Evolutionary conservation across 345 rosid species (phyloP), one percentile per base, ranked within the genome.

Genomic region (Salix purpurea): DNA sequence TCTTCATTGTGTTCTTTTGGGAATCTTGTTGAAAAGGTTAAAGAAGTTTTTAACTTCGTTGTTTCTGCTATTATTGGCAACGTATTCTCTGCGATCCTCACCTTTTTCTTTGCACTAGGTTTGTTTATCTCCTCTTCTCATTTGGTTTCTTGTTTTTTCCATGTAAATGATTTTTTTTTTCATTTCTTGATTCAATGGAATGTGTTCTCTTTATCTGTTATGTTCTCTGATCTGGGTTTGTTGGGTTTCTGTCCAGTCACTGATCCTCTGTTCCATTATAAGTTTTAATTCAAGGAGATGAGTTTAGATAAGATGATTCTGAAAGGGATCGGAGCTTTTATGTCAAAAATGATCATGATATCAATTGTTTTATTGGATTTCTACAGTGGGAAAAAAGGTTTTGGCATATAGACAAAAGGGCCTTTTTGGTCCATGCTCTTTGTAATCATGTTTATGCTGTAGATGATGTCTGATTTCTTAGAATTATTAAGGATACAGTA

Each of bases 91-190:
- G 98, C 98, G 67, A 87, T 96, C 89, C 87, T 96, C 83, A 96
- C 98, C 76, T 96, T 92, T 89, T 91, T 94, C 90, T 96, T 96
- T 83, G 98, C 99, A 1, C 80, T 92, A 81, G 99, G 99, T 96
- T 83, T 5, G 96, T 84, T 6, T 13, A 7, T 48, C 44, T 4
- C 44, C 50, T 61, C 7, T 34, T 9, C 19, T 46, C 2, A 6
- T 67, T 18, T n/a, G 6, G n/a, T 30, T 14, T 24, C 3, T 69
- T 69, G 16, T 4, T 65, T 30, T 32, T 36, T 65, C 69, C 50
- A 42, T 42, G 46, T 42, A 42, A 10, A 42, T 42, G 46, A 10
- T 76, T 50, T 50, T 32, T 73, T 62, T 8, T 70, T 75, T 67
- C 21, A 61, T 36, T 74, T 60, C 18, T 67, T 40, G 68, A 71